Conservation (phyloP, 2,329 filamentous ascomycete species). For the Fusarium austroafricanum region DNA sequence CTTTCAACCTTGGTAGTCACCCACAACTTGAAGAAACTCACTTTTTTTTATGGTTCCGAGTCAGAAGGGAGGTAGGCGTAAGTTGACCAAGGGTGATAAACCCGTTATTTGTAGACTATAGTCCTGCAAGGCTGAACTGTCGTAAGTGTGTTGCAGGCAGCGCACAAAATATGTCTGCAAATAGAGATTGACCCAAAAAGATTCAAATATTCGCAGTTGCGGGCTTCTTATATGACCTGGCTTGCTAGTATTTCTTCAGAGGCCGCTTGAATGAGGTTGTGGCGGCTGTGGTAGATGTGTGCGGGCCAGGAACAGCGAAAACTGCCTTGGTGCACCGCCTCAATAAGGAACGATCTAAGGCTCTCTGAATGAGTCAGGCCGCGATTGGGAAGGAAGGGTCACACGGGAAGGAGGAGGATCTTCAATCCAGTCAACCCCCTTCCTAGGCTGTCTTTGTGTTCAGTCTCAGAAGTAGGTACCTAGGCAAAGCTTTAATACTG, state of each 20-base stretch:
- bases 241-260: constrained; percentile 4
- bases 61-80: neutral
- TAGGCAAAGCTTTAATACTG: neutral
- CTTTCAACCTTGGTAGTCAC: neutral
- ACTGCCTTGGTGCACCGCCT: constrained; percentile 46
- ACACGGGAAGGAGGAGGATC: neutral
- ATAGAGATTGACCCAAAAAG: neutral
- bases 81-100: neutral
- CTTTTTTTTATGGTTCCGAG: neutral
- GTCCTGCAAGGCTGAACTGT: neutral
- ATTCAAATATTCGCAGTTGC: neutral
- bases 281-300: constrained; percentile 16
- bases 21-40: neutral
- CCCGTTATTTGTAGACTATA: neutral
- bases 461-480: neutral
- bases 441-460: neutral
- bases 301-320: constrained; percentile 32
- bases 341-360: constrained; percentile 12
- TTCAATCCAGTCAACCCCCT: neutral
- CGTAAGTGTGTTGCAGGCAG: neutral
- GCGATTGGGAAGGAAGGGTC: constrained; percentile 2
- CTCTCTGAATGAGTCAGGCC: constrained; percentile 41
- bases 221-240: constrained; percentile 17
- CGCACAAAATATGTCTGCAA: neutral
- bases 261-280: constrained; percentile 15